Evolutionary conservation across 164 flowering plant species (phyloP).

Genomic region (Echeveria elegans): DNA sequence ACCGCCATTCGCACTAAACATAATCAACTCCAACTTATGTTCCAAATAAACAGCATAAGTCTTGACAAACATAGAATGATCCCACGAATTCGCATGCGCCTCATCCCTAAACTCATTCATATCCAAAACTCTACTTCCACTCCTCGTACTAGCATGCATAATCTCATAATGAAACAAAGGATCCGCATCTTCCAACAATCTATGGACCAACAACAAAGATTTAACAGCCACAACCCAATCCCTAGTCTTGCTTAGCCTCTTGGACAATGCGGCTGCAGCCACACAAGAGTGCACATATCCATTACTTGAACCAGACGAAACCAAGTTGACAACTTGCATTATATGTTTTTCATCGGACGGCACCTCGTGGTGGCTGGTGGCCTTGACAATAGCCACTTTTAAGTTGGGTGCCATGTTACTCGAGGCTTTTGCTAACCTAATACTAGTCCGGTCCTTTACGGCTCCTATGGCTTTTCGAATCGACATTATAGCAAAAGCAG

Average conservation of each 20-base stretch:
- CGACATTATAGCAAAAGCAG: too few species aligned
- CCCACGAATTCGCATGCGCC: conserved; percentile 70
- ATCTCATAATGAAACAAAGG: conserved; percentile 63
- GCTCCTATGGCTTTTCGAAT: conserved; percentile 41
- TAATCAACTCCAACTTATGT: conserved; percentile 50
- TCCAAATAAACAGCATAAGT: conserved; percentile 68
- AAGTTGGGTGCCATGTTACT: conserved; percentile 61
- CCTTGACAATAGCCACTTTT: conserved; percentile 80
- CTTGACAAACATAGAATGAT: conserved; percentile 73
- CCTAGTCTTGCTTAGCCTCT: conserved; percentile 63
- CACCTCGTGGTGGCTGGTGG: conserved; percentile 75
- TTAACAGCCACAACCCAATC: conserved; percentile 87
- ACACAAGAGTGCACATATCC: conserved; percentile 53
- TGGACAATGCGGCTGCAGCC: conserved; percentile 30
- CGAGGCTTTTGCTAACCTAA: conserved; percentile 35
- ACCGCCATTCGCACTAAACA: conserved; percentile 18
- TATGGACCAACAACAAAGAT: conserved; percentile 52
- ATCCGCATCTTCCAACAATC: conserved; percentile 66
- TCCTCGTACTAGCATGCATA: conserved; percentile 62
- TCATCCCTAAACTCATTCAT: conserved; percentile 75
- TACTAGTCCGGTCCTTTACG: conserved; percentile 43
- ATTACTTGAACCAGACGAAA: conserved; percentile 33
- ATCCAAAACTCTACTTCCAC: conserved; percentile 73
- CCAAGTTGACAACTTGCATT: conserved; percentile 43
- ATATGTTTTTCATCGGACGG: conserved; percentile 67